Evolutionary conservation across 2,329 filamentous ascomycete genomes (phyloP).

Genomic region (Venturia carpophila): DNA sequence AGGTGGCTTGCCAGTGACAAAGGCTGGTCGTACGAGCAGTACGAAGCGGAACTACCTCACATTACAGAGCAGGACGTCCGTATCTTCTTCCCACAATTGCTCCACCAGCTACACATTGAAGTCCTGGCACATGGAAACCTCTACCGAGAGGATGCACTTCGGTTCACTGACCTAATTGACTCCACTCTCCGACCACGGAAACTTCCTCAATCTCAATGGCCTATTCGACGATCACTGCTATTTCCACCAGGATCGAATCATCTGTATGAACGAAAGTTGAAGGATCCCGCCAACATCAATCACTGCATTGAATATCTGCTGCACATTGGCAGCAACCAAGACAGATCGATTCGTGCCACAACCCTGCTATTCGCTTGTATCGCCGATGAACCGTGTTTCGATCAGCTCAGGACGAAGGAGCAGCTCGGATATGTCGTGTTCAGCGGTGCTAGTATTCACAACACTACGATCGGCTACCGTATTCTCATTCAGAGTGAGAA

Average conservation of each 20-base stretch:
- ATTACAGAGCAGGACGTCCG: conserved; percentile 69
- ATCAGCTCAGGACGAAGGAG: conserved; percentile 92
- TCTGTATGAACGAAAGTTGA: conserved; percentile 54
- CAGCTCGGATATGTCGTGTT: conserved; percentile 97
- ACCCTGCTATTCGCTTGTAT: conserved; percentile 80
- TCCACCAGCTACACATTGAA: conserved; percentile 81
- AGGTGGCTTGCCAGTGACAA: conserved; percentile 71
- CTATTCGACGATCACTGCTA: conserved; percentile 66
- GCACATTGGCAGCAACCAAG: conserved; percentile 40
- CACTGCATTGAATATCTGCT: conserved; percentile 45
- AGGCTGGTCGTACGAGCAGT: conserved; percentile 71
- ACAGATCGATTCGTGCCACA: conserved; percentile 65
- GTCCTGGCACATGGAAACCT: conserved; percentile 85
- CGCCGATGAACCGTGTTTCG: conserved; percentile 86
- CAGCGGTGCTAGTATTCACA: conserved; percentile 65
- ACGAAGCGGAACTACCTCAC: conserved; percentile 65
- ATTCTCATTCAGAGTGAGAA: conserved; percentile 92
- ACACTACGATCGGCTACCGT: conserved; percentile 68
- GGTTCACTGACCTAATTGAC: conserved; percentile 75
- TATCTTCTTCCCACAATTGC: conserved; percentile 68
- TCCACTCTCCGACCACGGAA: conserved; percentile 64
- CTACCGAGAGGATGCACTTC: conserved; percentile 85
- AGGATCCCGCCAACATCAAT: conserved; percentile 50
- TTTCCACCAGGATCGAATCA: conserved; percentile 75
- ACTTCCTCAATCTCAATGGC: conserved; percentile 72